Evolutionary conservation across 2,329 filamentous ascomycete genomes (phyloP), one percentile per base, ranked within the genome.

Genomic region (Trichoderma asperellum): DNA sequence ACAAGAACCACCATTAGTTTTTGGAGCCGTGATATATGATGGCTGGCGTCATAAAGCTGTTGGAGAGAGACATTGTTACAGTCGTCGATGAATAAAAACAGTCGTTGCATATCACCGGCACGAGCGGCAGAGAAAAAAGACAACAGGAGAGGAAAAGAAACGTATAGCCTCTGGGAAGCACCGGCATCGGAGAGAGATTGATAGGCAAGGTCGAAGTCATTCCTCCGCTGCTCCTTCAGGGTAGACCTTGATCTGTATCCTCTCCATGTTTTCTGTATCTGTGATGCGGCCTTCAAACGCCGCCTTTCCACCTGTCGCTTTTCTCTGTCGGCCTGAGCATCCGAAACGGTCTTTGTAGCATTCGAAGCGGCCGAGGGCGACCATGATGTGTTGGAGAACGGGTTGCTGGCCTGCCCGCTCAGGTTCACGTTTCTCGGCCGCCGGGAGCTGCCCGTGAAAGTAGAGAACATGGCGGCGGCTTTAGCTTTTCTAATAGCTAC

Each of bases 361-460:
- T 89, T 90, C 1, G 88, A 85, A 18, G 86, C 85, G 8, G 84
- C 84, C 14, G 85, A 81, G 5, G 87, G 83, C 18, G 83, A 82
- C 84, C 89, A 88, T 53, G 85, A 83, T 37, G 85, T 85, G 73
- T 87, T 87, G 70, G 87, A 89, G 79, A 96, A 97, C 4, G 94
- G 93, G 76, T 97, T 97, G 62, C 85, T 84, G 73, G 88, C 88
- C 74, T 94, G 91, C 72, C 94, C 96, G 73, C 93, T 96, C 71
- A 99, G 90, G 81, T 98, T 97, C 78, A 98, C 93, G 79, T 97
- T 94, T 73, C 96, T 91, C 71, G 91, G 91, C 73, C 92, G 92
- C 76, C 93, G 90, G 75, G 93, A 92, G 81, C 83, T 92, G 74
- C 96, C 96, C 29, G 92, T 96, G 82, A 99, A 99, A 66, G 92